Base-by-base conservation (phyloP, 768 basidiomycete species). In the Leccinum subtestaceum region DNA sequence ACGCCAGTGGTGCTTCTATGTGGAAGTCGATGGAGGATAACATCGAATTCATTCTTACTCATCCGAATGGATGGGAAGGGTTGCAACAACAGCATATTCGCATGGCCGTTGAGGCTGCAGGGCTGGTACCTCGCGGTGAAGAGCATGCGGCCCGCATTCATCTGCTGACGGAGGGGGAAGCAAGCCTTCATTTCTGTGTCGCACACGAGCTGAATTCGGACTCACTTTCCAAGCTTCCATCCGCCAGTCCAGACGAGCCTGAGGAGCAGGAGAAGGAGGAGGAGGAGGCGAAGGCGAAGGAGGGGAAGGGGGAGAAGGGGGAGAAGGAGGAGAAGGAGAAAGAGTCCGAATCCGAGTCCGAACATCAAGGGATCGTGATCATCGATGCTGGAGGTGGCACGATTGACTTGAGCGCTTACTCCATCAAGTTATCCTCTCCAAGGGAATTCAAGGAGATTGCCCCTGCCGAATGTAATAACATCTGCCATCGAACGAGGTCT, bases 351-450 rank as follows among this genome's bases (percentile, higher is more conserved):
- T 29, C 61, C 74, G 80, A 68, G 6, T 29, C 61, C 74, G 80
- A 68, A 1, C 70, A 70, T 1, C 59, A 72, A 27, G 74, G 74
- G 0, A 60, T 81, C 4, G 68, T 81, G 19, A 65, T 83, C 5
- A 72, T 82, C 15, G 82, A 83, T 65, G 67, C 64, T 19, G 82
- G 81, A 7, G 76, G 78, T 0, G 72, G 80, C 3, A 78, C 73
- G 5, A 59, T 75, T 15, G 77, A 77, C 53, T 25, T 77, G 27
- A 81, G 78, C 57, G 74, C 70, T 31, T 78, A 68, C 66, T 71
- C 60, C 3, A 63, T 69, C 46, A 70, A 60, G 9, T 23, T 68
- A 5, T 68, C 63, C 1, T 62, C 65, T 1, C 52, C 62, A 1
- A 60, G 34, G 23, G 59, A 58, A 12, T 70, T 78, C 40, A 64